Base-by-base conservation (phyloP, 2,329 filamentous ascomycete genomes). In the Aspergillus sp. region DNA sequence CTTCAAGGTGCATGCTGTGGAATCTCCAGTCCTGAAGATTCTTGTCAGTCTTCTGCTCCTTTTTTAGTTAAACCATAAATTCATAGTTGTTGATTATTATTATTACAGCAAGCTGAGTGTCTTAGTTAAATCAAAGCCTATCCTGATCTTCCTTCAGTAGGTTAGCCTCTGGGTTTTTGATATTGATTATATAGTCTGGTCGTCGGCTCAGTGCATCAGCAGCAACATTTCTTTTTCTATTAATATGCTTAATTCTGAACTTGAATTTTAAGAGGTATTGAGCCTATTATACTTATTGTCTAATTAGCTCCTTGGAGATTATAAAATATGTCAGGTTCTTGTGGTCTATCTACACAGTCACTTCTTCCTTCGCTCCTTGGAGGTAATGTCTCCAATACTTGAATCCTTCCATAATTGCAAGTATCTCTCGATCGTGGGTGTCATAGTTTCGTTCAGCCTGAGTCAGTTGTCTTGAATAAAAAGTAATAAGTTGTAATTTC, bases 41-140 rank as follows among this genome's bases (percentile, higher is more conserved):
- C 20, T 3, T 30, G n/a, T 45, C 22, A 1, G 30, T 9, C 9
- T 45, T 8, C 24, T 45, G 5, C 20, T 22, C 17, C 5, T 15
- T 48, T 5, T 50, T 38, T 1, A 50, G 34, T 6, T 22, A 11
- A 13, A 50, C 34, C n/a, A 39, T 7, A 20, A 50, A 50, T 15
- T 38, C n/a, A 30, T 50, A 50, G 12, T 50, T 36, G n/a, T 50
- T 50, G n/a, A 50, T 50, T 50, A 26, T 50, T 5, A 15, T 22
- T 18, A 17, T 9, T 11, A 12, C 30, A 9, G 26, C 15, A 36
- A 48, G 30, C 26, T 36, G 2, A 36, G 17, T 13, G 12, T 38
- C 32, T 20, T 48, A 20, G 18, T 50, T 50, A 20, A 39, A 50
- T 50, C 12, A 22, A 18, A 39, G 26, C 8, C 26, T 15, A 12